Evolutionary conservation across 495 filamentous ascomycete genomes (phyloP).

Genomic region (Xylaria scruposa): DNA sequence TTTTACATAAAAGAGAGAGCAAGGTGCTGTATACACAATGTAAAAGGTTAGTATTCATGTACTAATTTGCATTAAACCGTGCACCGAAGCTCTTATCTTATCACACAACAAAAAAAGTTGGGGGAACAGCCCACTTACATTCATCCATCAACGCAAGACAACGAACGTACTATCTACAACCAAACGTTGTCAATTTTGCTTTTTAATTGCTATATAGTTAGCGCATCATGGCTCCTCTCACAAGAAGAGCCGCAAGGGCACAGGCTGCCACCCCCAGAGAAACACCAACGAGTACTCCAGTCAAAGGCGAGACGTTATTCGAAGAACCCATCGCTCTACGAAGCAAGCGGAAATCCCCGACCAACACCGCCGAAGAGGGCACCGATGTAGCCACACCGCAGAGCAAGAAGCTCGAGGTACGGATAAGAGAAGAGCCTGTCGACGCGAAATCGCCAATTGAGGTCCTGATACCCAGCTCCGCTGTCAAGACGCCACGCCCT

Average conservation of each 20-base stretch:
- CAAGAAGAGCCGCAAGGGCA: constrained; percentile 31
- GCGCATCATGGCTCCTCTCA: constrained; percentile 33
- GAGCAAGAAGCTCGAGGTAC: constrained; percentile 34
- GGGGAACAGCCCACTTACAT: constrained; percentile 14
- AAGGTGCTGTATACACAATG: too few relatives aligned
- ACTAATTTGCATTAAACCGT: not conserved
- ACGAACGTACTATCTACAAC: not conserved
- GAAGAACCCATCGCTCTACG: constrained; percentile 25
- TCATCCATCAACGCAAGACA: not conserved
- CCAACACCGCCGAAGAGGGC: not conserved
- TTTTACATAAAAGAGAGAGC: not conserved
- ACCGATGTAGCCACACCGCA: constrained; percentile 22
- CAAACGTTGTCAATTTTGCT: not conserved
- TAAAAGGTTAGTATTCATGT: not conserved
- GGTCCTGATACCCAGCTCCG: constrained; percentile 36
- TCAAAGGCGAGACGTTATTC: constrained; percentile 12
- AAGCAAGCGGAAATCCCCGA: constrained; percentile 29
- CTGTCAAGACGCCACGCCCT: constrained; percentile 18
- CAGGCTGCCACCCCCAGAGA: constrained; percentile 10
- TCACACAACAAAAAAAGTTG: constrained; percentile 37
- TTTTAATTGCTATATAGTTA: not conserved
- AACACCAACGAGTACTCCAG: not conserved
- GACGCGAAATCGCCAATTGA: constrained; percentile 31
- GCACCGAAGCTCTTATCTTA: constrained; percentile 38
- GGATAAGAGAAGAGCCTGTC: constrained; percentile 30